phyloP scores from a whole-genome alignment of 129 eudicot species.

The Scalesia atractyloides region DNA sequence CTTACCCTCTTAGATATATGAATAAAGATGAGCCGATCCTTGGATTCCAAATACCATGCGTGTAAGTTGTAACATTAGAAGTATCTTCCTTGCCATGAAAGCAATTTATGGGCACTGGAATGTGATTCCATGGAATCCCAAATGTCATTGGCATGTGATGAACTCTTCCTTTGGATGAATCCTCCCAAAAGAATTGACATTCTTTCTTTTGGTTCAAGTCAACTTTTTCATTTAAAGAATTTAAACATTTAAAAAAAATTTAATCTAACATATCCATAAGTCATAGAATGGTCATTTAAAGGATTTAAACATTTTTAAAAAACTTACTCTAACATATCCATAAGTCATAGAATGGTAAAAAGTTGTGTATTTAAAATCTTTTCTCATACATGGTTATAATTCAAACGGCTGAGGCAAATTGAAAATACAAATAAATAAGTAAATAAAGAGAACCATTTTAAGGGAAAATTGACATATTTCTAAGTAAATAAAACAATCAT shows the following conservation, averaged over 20 bases:
- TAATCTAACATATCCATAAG: not conserved
- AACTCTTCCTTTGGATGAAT: conserved; percentile 11
- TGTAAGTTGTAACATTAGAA: conserved; percentile 14
- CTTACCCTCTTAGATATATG: conserved; percentile 1
- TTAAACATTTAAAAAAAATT: not conserved
- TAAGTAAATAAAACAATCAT: too few species aligned
- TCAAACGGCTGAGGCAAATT: too few species aligned
- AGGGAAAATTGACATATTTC: too few species aligned
- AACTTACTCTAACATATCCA: not conserved
- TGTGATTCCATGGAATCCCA: conserved; percentile 9
- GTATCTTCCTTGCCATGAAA: conserved; percentile 27
- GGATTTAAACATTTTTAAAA: not conserved
- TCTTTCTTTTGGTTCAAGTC: conserved; percentile 16
- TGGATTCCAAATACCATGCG: conserved; percentile 33
- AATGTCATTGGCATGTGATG: conserved; percentile 2
- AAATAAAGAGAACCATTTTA: too few species aligned
- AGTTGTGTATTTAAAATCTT: too few species aligned
- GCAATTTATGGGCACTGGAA: conserved; percentile 18
- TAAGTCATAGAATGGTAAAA: too few species aligned
- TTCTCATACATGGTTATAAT: too few species aligned
- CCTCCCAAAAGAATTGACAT: not conserved
- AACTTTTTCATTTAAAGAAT: not conserved
- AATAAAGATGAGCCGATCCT: not conserved
- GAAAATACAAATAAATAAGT: too few species aligned
- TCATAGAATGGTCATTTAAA: not conserved